Evolutionary conservation across 176 grass and related monocot species (phyloP).

Genomic region (Eragrostis curvula): DNA sequence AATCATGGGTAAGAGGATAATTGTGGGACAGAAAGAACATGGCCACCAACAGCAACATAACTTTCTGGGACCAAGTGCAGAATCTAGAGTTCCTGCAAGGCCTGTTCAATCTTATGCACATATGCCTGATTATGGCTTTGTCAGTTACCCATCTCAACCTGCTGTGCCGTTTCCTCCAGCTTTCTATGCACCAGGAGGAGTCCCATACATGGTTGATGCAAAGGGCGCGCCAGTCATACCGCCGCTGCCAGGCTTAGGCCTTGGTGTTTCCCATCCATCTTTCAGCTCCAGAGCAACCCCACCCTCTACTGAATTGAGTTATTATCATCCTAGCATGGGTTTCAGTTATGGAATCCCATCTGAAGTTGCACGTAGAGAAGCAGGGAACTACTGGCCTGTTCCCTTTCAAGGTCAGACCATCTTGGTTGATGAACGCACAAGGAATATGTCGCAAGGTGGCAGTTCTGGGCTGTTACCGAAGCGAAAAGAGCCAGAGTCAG

Average conservation of each 20-base stretch:
- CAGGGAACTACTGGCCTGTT: constrained; percentile 42
- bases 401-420: constrained; percentile 48
- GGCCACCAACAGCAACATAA: constrained; percentile 46
- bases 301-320: constrained; percentile 42
- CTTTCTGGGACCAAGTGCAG: constrained; percentile 50
- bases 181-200: constrained; percentile 46
- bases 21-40: constrained; percentile 47
- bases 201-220: constrained; percentile 54
- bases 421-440: constrained; percentile 56
- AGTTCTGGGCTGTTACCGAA: constrained; percentile 45
- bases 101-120: constrained; percentile 44
- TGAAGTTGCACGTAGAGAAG: constrained; percentile 52
- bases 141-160: constrained; percentile 38
- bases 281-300: constrained; percentile 28
- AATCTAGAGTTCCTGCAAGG: constrained; percentile 36
- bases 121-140: constrained; percentile 42
- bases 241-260: constrained; percentile 38
- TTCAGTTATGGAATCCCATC: constrained; percentile 42
- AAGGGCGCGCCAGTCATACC: constrained; percentile 51
- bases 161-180: constrained; percentile 38
- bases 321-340: constrained; percentile 59
- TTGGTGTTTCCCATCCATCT: constrained; percentile 50
- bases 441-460: constrained; percentile 47
- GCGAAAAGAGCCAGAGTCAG: constrained; percentile 71
- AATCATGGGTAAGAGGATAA: constrained; percentile 61